Evolutionary conservation across 2,329 filamentous ascomycete genomes (phyloP), one percentile per base, ranked within the genome.

Genomic region (Decorospora gaudefroyi): DNA sequence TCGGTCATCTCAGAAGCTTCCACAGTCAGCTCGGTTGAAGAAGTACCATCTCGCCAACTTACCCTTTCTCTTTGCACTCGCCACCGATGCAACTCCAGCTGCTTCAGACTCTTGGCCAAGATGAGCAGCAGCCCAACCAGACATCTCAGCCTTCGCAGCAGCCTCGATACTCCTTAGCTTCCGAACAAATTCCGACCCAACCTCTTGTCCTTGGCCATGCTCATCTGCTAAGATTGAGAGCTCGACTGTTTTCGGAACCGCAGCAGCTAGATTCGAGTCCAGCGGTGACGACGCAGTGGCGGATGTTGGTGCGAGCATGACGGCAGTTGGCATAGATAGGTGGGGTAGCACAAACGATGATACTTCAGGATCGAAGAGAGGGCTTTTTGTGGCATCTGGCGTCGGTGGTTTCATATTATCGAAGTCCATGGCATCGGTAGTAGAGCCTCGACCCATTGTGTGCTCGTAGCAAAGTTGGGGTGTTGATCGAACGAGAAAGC

Each of bases 41-140:
- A 1, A 3, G 2, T 10, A n/a, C 0, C 3, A 10, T 32, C 8
- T 3, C 25, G 11, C 15, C n/a, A n/a, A 22, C 19, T 9, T 40
- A 46, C 47, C 22, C 27, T 35, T 45, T 9, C 51, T 21, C 27
- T 53, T 46, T 5, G 17, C 9, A 3, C 31, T 25, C 8, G 36
- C 4, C 1, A 4, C 15, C 4, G 32, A 41, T 4, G 11, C 32
- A 6, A 7, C 16, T 23, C 1, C 26, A 19, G 2, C 21, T 4
- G 19, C 23, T 38, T n/a, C n/a, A n/a, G n/a, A n/a, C n/a, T n/a
- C n/a, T n/a, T n/a, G n/a, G n/a, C n/a, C n/a, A n/a, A n/a, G n/a
- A n/a, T n/a, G n/a, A n/a, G n/a, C n/a, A n/a, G n/a, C n/a, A n/a
- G n/a, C n/a, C 36, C 36, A 46, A 15, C 23, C 9, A 10, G 29